Conservation (phyloP, 768 basidiomycete genomes). For the Leccinellum rugosiceps region DNA sequence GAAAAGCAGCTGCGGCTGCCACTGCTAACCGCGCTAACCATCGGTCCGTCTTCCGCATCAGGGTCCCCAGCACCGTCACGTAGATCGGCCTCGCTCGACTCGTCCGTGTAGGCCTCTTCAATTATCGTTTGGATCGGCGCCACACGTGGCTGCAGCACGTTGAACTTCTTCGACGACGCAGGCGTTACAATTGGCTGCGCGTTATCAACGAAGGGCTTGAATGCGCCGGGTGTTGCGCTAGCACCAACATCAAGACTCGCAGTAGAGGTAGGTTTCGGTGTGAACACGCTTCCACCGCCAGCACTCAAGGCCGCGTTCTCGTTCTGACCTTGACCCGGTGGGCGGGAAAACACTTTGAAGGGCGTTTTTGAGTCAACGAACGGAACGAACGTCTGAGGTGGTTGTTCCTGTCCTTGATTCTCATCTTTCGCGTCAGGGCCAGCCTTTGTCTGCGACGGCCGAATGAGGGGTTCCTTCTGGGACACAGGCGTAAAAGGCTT, state of each 20-base stretch:
- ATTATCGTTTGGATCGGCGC: constrained; percentile 17
- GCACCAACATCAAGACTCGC: constrained; percentile 5
- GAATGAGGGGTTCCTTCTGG: constrained; percentile 33
- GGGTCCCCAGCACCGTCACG: constrained; percentile 17
- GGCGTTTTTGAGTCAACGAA: constrained; percentile 40
- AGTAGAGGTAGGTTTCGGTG: constrained; percentile 41
- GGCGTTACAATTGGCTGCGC: constrained; percentile 14
- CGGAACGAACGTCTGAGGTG: constrained; percentile 39
- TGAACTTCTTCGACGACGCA: constrained; percentile 20
- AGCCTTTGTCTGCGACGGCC: constrained; percentile 21
- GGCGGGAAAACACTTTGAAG: constrained; percentile 69
- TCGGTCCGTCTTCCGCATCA: constrained; percentile 25
- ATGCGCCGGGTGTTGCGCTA: constrained; percentile 16
- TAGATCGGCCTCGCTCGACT: constrained; percentile 30
- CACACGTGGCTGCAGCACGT: constrained; percentile 18
- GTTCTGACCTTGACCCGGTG: constrained; percentile 40
- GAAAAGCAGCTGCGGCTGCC: constrained; percentile 31
- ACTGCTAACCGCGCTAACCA: constrained; percentile 16
- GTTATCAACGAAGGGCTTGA: constrained; percentile 38
- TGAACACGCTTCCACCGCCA: constrained; percentile 32
- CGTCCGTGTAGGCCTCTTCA: constrained; percentile 31
- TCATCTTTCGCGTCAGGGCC: constrained; percentile 19
- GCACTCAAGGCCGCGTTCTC: constrained; percentile 32
- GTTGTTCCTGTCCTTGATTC: constrained; percentile 12
- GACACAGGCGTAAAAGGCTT: constrained; percentile 64